Percentiles rank a stretch among this genome's conserved stretches.
Conservation (phyloP, 805 yeast species). For the Candida tibetensis region DNA sequence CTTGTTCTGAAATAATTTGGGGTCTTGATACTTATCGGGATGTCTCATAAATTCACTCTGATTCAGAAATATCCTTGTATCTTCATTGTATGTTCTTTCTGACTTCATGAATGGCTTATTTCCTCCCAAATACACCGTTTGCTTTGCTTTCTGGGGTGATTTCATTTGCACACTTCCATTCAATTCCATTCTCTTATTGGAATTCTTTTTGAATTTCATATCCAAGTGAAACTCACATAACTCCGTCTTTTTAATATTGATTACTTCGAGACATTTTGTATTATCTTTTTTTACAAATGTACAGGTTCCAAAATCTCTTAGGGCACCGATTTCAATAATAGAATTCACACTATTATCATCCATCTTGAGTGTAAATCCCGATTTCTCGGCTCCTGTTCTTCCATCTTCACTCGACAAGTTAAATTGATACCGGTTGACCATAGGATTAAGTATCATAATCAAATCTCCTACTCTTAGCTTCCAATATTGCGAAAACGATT, state of each 20-base stretch:
- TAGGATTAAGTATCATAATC: slow-evolving; percentile 73
- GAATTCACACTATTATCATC: slow-evolving; percentile 45
- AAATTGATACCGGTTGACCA: slow-evolving; percentile 34
- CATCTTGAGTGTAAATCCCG: slow-evolving; percentile 54
- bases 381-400: slow-evolving; percentile 2
- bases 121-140: slow-evolving; percentile 42
- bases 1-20: slow-evolving; percentile 42
- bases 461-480: slow-evolving; percentile 73
- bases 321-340: slow-evolving; percentile 70
- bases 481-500: slow-evolving; percentile 69
- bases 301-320: slow-evolving; percentile 70
- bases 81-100: slow-evolving; percentile 19
- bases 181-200: slow-evolving; percentile 73
- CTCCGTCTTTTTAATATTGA: slow-evolving; percentile 51
- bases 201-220: slow-evolving; percentile 45
- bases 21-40: slow-evolving; percentile 44
- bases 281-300: slow-evolving; percentile 48
- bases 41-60: slow-evolving; percentile 12
- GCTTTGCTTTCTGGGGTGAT: slow-evolving; percentile 46
- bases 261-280: slow-evolving; percentile 54
- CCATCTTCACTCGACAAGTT: slow-evolving; percentile 21
- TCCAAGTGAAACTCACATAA: slow-evolving; percentile 77
- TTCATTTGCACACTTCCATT: slow-evolving; percentile 57
- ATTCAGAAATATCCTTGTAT: slow-evolving; percentile 19
- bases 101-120: slow-evolving; percentile 16